phyloP scores from a whole-genome alignment of 306 rosid genomes.

The Fagus sylvatica region DNA sequence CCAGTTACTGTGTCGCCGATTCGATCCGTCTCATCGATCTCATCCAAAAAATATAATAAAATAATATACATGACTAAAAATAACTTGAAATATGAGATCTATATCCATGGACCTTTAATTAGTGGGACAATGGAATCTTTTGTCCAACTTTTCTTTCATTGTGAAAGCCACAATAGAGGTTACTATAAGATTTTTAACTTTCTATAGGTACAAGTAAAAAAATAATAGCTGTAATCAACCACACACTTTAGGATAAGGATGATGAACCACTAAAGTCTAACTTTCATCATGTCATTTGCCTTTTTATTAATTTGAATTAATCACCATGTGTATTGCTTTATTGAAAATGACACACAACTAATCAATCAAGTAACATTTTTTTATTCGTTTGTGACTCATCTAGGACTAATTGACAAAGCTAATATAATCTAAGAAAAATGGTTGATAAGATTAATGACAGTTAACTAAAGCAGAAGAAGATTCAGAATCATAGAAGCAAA shows the following conservation, averaged over 20 bases:
- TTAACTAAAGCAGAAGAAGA: slow-evolving; percentile 18
- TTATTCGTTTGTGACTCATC: slow-evolving; percentile 58
- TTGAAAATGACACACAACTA: slow-evolving; percentile 40
- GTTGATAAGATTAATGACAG: slow-evolving; percentile 18
- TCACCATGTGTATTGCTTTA: slow-evolving; percentile 35
- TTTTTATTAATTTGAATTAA: slow-evolving; percentile 20
- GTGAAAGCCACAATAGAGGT: slow-evolving; percentile 28
- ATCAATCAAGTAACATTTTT: slow-evolving; percentile 19
- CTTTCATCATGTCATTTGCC: slow-evolving; percentile 11
- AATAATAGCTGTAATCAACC: slow-evolving; percentile 19
- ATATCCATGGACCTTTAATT: not conserved
- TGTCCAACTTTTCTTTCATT: not conserved
- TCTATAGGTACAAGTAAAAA: slow-evolving; percentile 1
- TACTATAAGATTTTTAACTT: slow-evolving; percentile 11
- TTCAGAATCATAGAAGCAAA: slow-evolving; percentile 14
- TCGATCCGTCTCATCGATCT: too few relatives aligned
- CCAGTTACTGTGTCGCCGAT: too few relatives aligned
- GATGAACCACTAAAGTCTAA: slow-evolving; percentile 24
- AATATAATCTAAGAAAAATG: slow-evolving; percentile 20
- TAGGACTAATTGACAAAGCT: slow-evolving; percentile 22
- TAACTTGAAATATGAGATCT: too few relatives aligned
- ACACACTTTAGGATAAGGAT: slow-evolving; percentile 42
- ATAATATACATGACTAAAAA: too few relatives aligned
- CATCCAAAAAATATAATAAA: too few relatives aligned
- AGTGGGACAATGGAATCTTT: slow-evolving; percentile 20